Percentiles rank a stretch among this genome's conserved stretches.
Conservation (phyloP, 495 filamentous ascomycete species). For the Lichina pygmaea region DNA sequence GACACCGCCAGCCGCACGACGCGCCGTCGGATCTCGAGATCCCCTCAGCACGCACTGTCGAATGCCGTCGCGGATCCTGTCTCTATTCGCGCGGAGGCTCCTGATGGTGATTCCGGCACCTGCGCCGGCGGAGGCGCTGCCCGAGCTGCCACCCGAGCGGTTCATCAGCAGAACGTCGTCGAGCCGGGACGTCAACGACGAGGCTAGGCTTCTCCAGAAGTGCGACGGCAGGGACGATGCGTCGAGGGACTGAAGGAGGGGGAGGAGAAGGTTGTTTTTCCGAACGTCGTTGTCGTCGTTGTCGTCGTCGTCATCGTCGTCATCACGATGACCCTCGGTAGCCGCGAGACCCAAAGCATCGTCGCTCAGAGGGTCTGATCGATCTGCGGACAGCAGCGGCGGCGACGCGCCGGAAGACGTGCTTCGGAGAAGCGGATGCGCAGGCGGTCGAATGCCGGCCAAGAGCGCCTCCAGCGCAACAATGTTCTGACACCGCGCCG, state of each 20-base stretch:
- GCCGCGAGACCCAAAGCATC: not conserved
- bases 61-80: constrained; percentile 48
- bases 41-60: constrained; percentile 62
- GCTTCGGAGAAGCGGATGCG: constrained; percentile 26
- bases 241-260: constrained; percentile 54
- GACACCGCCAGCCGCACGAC: constrained; percentile 8
- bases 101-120: constrained; percentile 22
- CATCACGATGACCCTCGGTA: constrained; percentile 4
- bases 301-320: constrained; percentile 1
- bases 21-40: constrained; percentile 26
- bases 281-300: constrained; percentile 1
- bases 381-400: not conserved
- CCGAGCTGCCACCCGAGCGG: constrained; percentile 38
- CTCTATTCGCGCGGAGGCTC: constrained; percentile 48
- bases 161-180: constrained; percentile 36
- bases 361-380: not conserved
- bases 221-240: constrained; percentile 66
- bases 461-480: constrained; percentile 65
- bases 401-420: constrained; percentile 2
- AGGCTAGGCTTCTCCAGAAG: constrained; percentile 75
- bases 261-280: constrained; percentile 20
- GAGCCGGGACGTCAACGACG: constrained; percentile 45
- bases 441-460: constrained; percentile 31
- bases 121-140: not conserved
- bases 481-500: constrained; percentile 67